Percentiles rank a stretch among this genome's conserved stretches.
Conservation (phyloP, 2,329 filamentous ascomycete genomes). For the Sclerotinia spermophila region DNA sequence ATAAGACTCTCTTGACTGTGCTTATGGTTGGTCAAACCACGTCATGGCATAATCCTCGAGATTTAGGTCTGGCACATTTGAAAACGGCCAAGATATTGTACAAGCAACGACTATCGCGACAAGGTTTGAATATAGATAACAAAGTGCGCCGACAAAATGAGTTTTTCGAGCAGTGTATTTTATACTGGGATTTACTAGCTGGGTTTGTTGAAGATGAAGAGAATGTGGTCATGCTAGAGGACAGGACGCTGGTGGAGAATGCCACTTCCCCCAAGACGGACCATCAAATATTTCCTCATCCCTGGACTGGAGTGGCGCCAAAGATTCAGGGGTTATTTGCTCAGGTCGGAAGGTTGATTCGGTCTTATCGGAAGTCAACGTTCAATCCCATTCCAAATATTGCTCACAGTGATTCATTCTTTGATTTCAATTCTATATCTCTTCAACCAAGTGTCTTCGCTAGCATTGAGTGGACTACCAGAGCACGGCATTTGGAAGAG, state of each 20-base stretch:
- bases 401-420: neutral
- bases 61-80: constrained; percentile 44
- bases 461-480: constrained; percentile 24
- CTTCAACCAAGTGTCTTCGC: constrained; percentile 23
- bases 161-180: constrained; percentile 35
- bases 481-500: constrained; percentile 30
- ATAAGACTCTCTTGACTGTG: constrained; percentile 54
- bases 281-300: constrained; percentile 33
- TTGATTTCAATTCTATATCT: neutral
- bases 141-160: constrained; percentile 31
- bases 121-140: constrained; percentile 20
- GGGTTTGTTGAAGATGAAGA: constrained; percentile 33
- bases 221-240: constrained; percentile 15
- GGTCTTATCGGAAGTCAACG: constrained; percentile 27
- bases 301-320: constrained; percentile 34
- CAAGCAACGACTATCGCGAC: constrained; percentile 27
- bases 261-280: constrained; percentile 12
- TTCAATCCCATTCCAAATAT: neutral
- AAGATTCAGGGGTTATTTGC: constrained; percentile 32
- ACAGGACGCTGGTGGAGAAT: neutral
- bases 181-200: constrained; percentile 36
- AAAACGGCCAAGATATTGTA: constrained; percentile 34
- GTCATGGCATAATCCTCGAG: constrained; percentile 55
- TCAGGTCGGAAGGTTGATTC: constrained; percentile 32
- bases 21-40: constrained; percentile 57